These are phyloP conservation scores for Polysphondylium violaceum DNA, from an alignment of 78 protist species.

Conservation along the genomic window DNA sequence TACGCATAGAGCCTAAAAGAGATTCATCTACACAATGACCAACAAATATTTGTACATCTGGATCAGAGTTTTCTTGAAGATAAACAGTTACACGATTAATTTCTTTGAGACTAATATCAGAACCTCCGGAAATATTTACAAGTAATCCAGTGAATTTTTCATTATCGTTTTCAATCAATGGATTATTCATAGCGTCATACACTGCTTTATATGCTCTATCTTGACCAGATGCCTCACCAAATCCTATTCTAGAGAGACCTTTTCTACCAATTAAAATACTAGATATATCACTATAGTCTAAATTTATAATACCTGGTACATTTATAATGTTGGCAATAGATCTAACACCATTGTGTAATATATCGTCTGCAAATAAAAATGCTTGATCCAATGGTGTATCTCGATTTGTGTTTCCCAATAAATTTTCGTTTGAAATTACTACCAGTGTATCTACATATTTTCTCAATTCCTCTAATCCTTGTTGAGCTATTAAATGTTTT, in stretches of 20 bases:
- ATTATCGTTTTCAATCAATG: slow-evolving; percentile 23
- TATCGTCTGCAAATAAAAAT: slow-evolving; percentile 81
- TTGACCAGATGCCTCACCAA: slow-evolving; percentile 69
- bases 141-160: slow-evolving; percentile 37
- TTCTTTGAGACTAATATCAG: slow-evolving; percentile 54
- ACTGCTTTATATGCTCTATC: slow-evolving; percentile 60
- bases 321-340: slow-evolving; percentile 84
- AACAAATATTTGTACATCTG: slow-evolving; percentile 36
- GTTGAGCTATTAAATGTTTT: slow-evolving; percentile 42
- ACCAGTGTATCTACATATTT: slow-evolving; percentile 83
- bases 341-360: slow-evolving; percentile 79
- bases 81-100: slow-evolving; percentile 18
- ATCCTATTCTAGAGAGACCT: slow-evolving; percentile 37
- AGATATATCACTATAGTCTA: slow-evolving; percentile 86
- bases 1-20: slow-evolving; percentile 22
- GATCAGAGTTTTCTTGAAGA: slow-evolving; percentile 53
- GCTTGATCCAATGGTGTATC: slow-evolving; percentile 71
- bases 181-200: slow-evolving; percentile 43
- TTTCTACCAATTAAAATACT: slow-evolving; percentile 19
- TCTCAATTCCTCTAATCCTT: slow-evolving; percentile 66
- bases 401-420: slow-evolving; percentile 10
- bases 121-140: slow-evolving; percentile 43
- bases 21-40: slow-evolving; percentile 42
- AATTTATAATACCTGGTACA: slow-evolving; percentile 87
- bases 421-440: slow-evolving; percentile 82